Conservation (phyloP, 495 filamentous ascomycete species). For the Talaromyces wortmannii region DNA sequence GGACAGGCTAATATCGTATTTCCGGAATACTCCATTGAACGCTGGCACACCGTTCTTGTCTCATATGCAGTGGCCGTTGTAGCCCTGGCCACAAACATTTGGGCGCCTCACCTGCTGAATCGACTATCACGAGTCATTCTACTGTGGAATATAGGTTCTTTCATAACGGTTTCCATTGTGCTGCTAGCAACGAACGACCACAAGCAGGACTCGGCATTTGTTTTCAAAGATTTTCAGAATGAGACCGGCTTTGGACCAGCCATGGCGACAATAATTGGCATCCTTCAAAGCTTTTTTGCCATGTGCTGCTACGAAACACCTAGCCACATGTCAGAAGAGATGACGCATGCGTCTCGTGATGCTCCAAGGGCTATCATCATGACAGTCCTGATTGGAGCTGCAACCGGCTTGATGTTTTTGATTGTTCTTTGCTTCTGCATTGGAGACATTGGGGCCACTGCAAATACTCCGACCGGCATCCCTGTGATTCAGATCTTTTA, state of each 20-base stretch:
- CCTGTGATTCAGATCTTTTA: constrained; percentile 51
- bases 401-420: constrained; percentile 41
- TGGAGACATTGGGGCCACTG: constrained; percentile 38
- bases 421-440: constrained; percentile 44
- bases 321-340: constrained; percentile 47
- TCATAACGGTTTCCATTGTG: constrained; percentile 42
- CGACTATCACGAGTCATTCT: constrained; percentile 44
- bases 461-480: constrained; percentile 29
- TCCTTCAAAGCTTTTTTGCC: constrained; percentile 50
- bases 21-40: constrained; percentile 43
- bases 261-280: constrained; percentile 48
- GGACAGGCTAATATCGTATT: constrained; percentile 48
- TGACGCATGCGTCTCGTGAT: constrained; percentile 34
- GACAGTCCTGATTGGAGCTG: constrained; percentile 39
- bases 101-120: constrained; percentile 41
- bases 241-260: constrained; percentile 43
- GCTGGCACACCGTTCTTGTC: constrained; percentile 52
- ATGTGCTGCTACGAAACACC: constrained; percentile 49
- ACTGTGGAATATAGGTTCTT: constrained; percentile 48
- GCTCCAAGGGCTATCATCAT: constrained; percentile 41
- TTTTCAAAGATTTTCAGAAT: constrained; percentile 52
- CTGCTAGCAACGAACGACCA: constrained; percentile 48
- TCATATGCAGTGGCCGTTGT: constrained; percentile 40
- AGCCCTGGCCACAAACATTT: constrained; percentile 41
- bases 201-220: constrained; percentile 49